phyloP scores from a whole-genome alignment of 2,329 filamentous ascomycete species.

The Coleophoma cylindrospora region DNA sequence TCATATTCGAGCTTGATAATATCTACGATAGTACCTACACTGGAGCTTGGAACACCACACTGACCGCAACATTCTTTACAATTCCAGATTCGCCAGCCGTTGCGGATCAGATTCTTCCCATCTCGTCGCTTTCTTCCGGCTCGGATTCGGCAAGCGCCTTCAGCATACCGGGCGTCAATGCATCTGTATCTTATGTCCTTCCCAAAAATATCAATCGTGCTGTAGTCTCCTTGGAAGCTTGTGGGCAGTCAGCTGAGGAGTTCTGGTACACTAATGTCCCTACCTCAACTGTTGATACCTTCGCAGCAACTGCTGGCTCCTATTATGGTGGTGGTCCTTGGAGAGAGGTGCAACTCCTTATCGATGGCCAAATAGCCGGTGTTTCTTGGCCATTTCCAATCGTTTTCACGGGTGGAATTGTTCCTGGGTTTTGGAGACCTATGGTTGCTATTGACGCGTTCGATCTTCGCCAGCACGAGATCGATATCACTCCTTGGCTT shows the following conservation, averaged over 20 bases:
- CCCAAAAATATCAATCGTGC: conserved; percentile 62
- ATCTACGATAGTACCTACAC: conserved; percentile 65
- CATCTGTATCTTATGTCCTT: conserved; percentile 49
- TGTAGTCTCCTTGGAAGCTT: conserved; percentile 68
- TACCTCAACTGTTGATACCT: conserved; percentile 50
- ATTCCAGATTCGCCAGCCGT: conserved; percentile 33
- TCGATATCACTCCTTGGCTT: conserved; percentile 73
- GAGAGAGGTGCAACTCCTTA: conserved; percentile 68
- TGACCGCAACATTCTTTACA: conserved; percentile 66
- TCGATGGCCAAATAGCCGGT: conserved; percentile 66
- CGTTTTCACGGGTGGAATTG: conserved; percentile 74
- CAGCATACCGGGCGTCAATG: conserved; percentile 54
- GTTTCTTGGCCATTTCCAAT: conserved; percentile 75
- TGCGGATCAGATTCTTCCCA: conserved; percentile 62
- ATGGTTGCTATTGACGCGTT: conserved; percentile 73
- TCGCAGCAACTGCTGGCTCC: conserved; percentile 45
- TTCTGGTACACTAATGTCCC: conserved; percentile 80
- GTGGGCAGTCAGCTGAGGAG: conserved; percentile 69
- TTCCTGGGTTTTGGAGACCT: conserved; percentile 69
- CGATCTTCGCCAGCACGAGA: conserved; percentile 70
- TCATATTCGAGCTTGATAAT: conserved; percentile 77
- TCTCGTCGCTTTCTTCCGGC: conserved; percentile 46
- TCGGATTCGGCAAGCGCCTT: conserved; percentile 57
- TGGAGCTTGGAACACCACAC: conserved; percentile 63
- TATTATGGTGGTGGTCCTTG: conserved; percentile 67